Percentiles rank a stretch among this genome's conserved stretches.
Conservation (phyloP, 1,284 basidiomycete genomes). For the Ceratobasidium sp. region DNA sequence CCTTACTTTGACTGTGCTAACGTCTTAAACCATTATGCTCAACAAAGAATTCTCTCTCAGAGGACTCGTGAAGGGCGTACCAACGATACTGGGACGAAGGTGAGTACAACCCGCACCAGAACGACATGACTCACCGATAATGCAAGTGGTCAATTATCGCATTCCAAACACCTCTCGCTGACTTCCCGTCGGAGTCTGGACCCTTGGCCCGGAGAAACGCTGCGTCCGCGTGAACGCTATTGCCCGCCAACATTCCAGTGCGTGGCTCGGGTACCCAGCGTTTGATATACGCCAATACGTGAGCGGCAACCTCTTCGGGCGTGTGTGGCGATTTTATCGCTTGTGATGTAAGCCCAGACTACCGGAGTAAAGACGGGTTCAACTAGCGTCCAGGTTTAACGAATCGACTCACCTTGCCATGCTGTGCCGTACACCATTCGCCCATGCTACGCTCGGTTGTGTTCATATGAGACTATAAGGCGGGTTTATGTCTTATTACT, state of each 20-base stretch:
- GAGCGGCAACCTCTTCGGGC: constrained; percentile 66
- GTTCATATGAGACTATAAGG: constrained; percentile 10
- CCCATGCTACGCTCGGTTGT: constrained; percentile 73
- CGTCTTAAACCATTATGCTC: constrained; percentile 5
- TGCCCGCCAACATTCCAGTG: constrained; percentile 80
- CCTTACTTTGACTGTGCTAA: constrained; percentile 23
- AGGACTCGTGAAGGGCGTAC: constrained; percentile 57
- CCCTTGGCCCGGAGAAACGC: constrained; percentile 79
- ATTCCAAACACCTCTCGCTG: constrained; percentile 17
- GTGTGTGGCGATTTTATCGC: constrained; percentile 73
- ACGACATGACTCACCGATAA: constrained; percentile 68
- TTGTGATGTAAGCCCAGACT: constrained; percentile 80
- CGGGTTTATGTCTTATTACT: constrained; percentile 60
- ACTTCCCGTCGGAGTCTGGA: constrained; percentile 63
- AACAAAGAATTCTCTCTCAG: not conserved
- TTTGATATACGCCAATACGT: constrained; percentile 76
- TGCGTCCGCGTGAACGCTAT: constrained; percentile 82
- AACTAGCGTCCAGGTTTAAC: not conserved
- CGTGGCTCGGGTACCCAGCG: constrained; percentile 75
- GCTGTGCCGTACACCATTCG: constrained; percentile 80
- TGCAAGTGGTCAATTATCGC: constrained; percentile 73
- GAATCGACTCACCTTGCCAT: constrained; percentile 66
- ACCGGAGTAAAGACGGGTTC: not conserved
- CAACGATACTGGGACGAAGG: constrained; percentile 66
- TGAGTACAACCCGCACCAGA: constrained; percentile 47